Percentiles rank a stretch among this genome's conserved stretches.
Evolutionary conservation across 2,329 filamentous ascomycete genomes (phyloP).

Genomic region (Pseudogymnoascus sp.): DNA sequence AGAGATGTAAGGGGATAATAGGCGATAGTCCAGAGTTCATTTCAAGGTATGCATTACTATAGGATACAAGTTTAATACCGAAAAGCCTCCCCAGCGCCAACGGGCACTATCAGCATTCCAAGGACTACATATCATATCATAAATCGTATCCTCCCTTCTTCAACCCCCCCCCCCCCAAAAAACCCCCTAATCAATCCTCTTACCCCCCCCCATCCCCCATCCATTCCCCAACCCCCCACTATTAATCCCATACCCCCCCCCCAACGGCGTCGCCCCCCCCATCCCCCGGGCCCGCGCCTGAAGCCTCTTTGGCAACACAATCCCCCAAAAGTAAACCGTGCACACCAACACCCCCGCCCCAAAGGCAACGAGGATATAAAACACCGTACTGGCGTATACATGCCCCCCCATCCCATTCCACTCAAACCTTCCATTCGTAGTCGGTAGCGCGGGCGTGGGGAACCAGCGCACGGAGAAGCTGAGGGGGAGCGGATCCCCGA

Average conservation of each 20-base stretch:
- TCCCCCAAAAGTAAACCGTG: constrained; percentile 51
- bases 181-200: constrained; percentile 7
- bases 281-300: constrained; percentile 15
- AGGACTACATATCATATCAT: constrained; percentile 6
- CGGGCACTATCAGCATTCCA: background rate
- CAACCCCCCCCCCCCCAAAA: background rate
- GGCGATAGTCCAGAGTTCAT: background rate
- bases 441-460: constrained; percentile 61
- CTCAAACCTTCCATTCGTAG: constrained; percentile 54
- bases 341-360: constrained; percentile 45
- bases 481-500: constrained; percentile 76
- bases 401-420: constrained; percentile 58
- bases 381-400: constrained; percentile 53
- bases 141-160: background rate
- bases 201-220: constrained; percentile 19
- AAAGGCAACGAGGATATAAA: constrained; percentile 53
- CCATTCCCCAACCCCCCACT: constrained; percentile 20
- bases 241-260: constrained; percentile 11
- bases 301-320: constrained; percentile 42
- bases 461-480: constrained; percentile 82
- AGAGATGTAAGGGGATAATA: background rate
- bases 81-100: background rate
- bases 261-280: constrained; percentile 23
- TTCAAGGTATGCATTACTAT: background rate
- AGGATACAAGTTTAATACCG: constrained; percentile 4